Conservation (phyloP, 805 yeast species). For the Wilhelminamyces savonicus region DNA sequence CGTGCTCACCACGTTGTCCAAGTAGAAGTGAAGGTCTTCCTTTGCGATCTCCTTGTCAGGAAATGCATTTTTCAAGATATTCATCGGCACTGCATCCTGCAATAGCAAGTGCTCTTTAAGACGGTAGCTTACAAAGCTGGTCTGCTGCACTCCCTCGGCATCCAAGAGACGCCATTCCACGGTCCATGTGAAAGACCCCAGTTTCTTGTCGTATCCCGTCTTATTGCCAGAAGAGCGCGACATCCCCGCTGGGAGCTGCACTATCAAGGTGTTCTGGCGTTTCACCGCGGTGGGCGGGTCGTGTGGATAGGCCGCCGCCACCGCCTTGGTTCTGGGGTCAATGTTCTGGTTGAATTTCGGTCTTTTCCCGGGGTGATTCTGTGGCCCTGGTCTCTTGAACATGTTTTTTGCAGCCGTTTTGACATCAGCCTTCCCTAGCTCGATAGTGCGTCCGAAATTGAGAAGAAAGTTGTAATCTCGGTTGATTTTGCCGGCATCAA, state of each 20-base stretch:
- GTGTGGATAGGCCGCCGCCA: conserved; percentile 18
- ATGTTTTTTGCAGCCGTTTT: conserved; percentile 37
- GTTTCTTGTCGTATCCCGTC: conserved; percentile 62
- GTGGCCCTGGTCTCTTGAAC: conserved; percentile 22
- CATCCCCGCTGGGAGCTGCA: conserved; percentile 69
- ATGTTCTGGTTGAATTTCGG: conserved; percentile 4
- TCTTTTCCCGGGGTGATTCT: no score
- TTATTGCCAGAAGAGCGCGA: conserved; percentile 56
- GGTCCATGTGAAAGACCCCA: conserved; percentile 68
- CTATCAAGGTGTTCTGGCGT: conserved; percentile 63
- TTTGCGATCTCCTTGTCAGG: conserved; percentile 12
- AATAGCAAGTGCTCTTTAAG: conserved; percentile 31
- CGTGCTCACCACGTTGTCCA: conserved; percentile 24
- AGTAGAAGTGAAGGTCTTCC: conserved; percentile 22
- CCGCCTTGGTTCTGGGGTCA: conserved; percentile 19
- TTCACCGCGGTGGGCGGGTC: conserved; percentile 23
- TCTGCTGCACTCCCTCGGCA: conserved; percentile 16
- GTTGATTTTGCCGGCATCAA: conserved; percentile 50
- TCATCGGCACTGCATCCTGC: conserved; percentile 36
- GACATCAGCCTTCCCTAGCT: conserved; percentile 50
- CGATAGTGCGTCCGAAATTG: conserved; percentile 51
- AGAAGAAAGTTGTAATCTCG: conserved; percentile 78
- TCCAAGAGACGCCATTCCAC: conserved; percentile 59
- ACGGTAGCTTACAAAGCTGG: conserved; percentile 38
- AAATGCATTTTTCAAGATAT: conserved; percentile 17